Evolutionary conservation across 306 rosid species (phyloP).

Genomic region (Acacia acuminata): DNA sequence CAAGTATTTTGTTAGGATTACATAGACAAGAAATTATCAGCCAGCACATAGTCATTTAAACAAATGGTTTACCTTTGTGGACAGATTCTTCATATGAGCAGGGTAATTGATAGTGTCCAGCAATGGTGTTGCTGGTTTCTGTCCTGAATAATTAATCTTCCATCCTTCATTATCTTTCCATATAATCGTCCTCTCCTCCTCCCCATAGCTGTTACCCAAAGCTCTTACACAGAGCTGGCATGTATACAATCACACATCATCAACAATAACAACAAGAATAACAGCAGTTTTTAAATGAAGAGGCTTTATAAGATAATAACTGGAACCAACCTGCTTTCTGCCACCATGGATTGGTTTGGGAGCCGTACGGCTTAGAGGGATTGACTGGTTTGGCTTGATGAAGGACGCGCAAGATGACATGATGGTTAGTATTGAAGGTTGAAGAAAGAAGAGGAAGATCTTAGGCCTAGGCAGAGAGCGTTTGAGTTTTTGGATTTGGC

Average conservation of each 20-base stretch:
- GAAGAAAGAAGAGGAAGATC: conserved; percentile 28
- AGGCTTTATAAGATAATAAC: not conserved
- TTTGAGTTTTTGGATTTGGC: not conserved
- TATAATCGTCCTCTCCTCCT: conserved; percentile 38
- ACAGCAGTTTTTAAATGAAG: not conserved
- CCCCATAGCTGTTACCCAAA: conserved; percentile 35
- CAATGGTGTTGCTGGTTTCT: conserved; percentile 69
- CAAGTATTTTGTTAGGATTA: not conserved
- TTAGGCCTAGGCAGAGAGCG: not conserved
- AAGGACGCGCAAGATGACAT: conserved; percentile 53
- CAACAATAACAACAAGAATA: not conserved
- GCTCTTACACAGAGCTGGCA: conserved; percentile 53
- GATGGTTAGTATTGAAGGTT: not conserved
- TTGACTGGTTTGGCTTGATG: conserved; percentile 37
- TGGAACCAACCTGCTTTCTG: conserved; percentile 48
- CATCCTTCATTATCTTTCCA: conserved; percentile 48
- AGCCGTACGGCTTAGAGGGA: conserved; percentile 32
- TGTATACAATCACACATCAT: not conserved
- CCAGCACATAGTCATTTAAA: not conserved
- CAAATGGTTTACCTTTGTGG: conserved; percentile 45
- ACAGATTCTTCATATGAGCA: conserved; percentile 70
- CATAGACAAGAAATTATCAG: not conserved
- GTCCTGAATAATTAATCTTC: conserved; percentile 50
- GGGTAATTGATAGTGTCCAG: conserved; percentile 73
- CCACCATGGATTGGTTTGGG: conserved; percentile 25